A percentile compares a stretch with the other conserved stretches of the same genome.
phyloP scores from a whole-genome alignment of 2,329 filamentous ascomycete genomes.

The Polychaeton citri region DNA sequence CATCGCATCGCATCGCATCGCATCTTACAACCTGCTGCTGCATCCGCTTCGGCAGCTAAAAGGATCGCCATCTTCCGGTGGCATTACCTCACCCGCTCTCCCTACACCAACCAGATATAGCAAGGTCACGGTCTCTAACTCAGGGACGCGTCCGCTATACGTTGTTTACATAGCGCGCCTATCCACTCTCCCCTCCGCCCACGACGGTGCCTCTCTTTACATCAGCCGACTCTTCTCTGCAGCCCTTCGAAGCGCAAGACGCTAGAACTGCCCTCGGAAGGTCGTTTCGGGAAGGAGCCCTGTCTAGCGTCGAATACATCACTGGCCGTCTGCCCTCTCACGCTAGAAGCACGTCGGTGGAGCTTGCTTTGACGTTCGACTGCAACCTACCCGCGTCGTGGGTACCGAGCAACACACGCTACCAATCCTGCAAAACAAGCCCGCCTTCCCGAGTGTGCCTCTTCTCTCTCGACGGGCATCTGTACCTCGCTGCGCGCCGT shows the following conservation, averaged over 20 bases:
- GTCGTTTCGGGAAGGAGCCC: conserved; percentile 15
- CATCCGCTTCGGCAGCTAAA: conserved; percentile 15
- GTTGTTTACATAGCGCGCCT: conserved; percentile 10
- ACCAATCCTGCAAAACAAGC: conserved; percentile 22
- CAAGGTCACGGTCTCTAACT: background rate
- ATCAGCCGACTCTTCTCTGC: conserved; percentile 8
- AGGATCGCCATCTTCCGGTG: conserved; percentile 14
- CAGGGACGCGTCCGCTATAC: background rate
- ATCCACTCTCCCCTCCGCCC: conserved; percentile 23
- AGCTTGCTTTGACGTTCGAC: conserved; percentile 20
- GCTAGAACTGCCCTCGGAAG: conserved; percentile 8
- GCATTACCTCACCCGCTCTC: conserved; percentile 19
- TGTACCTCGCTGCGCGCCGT: conserved; percentile 22
- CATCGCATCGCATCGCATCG: too few species aligned
- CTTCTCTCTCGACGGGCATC: conserved; percentile 17
- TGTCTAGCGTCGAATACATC: background rate
- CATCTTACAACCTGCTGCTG: too few species aligned
- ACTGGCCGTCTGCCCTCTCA: conserved; percentile 7
- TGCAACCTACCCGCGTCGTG: conserved; percentile 37
- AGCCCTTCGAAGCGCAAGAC: conserved; percentile 1
- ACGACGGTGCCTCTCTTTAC: conserved; percentile 20
- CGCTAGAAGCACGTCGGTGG: conserved; percentile 20
- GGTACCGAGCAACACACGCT: conserved; percentile 26
- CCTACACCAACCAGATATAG: conserved; percentile 13
- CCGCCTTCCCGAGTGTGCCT: conserved; percentile 18